Evolutionary conservation across 305 asterid species (phyloP), one percentile per base, ranked within the genome.

Genomic region (Fraxinus sp.): DNA sequence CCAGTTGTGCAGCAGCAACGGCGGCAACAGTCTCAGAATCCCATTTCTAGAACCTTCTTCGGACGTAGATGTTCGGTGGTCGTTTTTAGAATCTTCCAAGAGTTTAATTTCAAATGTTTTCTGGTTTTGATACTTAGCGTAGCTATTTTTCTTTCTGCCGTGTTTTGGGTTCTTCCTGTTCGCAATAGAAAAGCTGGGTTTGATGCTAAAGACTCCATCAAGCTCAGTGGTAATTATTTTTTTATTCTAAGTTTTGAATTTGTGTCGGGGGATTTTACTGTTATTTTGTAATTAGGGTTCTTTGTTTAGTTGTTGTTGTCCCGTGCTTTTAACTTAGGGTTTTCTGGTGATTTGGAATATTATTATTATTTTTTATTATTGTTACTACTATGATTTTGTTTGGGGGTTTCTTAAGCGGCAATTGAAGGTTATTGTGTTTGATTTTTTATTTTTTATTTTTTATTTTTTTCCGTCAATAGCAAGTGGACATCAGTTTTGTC

Each of bases 191-290:
- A 55, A 76, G 11, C 49, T 73, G 89, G 86, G 22, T 90, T 85
- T 64, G 93, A 90, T 35, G 93, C 90, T 9, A 78, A 77, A 72
- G 84, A 84, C 24, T 70, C 74, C 7, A 82, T 88, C 87, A 84
- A 87, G 73, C 82, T 26, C 35, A 46, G 83, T 24, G 89, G 92
- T 90, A 82, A 64, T 64, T 70, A 32, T 30, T 30, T 13, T 30
- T 18, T 10, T 1, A 9, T 52, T 64, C 52, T 36, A 4, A 24
- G 71, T 75, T 57, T 4, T 49, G 3, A 57, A 28, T 30, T 26
- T 20, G 11, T 84, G 41, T 32, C 11, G 10, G 41, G 39, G 41
- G 41, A 5, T 30, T 70, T 32, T 5, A 13, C 75, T 1, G 24
- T 30, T 26, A 13, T 14, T 70, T 70, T 70, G 39, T 70, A 32